These are phyloP conservation scores for Medicago arabica DNA, from an alignment of 306 rosid genomes.

Conservation along the genomic window DNA sequence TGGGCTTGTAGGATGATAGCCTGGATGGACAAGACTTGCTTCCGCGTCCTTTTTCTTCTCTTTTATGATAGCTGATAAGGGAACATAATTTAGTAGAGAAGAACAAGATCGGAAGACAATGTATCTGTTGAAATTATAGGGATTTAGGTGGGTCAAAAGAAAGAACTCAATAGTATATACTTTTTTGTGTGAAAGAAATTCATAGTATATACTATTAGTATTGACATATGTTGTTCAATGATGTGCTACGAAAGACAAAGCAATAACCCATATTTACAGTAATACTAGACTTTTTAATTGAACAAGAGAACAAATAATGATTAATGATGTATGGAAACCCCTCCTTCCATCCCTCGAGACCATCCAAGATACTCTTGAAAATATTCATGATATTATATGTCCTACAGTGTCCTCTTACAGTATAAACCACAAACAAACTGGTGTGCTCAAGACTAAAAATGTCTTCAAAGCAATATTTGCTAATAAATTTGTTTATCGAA, in stretches of 20 bases:
- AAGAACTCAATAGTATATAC: constrained; percentile 19
- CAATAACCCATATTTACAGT: background rate
- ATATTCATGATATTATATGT: too few species aligned
- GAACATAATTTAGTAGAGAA: constrained; percentile 8
- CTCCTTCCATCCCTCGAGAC: background rate
- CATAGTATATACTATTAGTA: background rate
- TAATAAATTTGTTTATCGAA: background rate
- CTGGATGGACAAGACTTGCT: constrained; percentile 16
- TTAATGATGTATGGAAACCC: constrained; percentile 22
- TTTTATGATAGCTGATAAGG: background rate
- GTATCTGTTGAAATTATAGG: constrained; percentile 20
- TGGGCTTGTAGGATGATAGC: constrained; percentile 25
- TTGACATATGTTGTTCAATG: constrained; percentile 13
- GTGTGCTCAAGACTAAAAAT: too few species aligned
- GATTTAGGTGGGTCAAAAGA: constrained; percentile 6
- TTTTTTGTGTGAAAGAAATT: background rate
- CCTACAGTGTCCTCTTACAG: too few species aligned
- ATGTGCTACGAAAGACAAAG: background rate
- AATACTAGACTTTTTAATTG: constrained; percentile 4
- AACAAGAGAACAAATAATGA: constrained; percentile 7
- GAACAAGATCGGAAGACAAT: constrained; percentile 6
- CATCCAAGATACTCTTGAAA: too few species aligned
- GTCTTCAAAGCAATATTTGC: too few species aligned
- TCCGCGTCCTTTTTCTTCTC: constrained; percentile 5
- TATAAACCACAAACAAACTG: too few species aligned